Evolutionary conservation across 1,284 basidiomycete genomes (phyloP).

Genomic region (Sanghuangporus weigelae): DNA sequence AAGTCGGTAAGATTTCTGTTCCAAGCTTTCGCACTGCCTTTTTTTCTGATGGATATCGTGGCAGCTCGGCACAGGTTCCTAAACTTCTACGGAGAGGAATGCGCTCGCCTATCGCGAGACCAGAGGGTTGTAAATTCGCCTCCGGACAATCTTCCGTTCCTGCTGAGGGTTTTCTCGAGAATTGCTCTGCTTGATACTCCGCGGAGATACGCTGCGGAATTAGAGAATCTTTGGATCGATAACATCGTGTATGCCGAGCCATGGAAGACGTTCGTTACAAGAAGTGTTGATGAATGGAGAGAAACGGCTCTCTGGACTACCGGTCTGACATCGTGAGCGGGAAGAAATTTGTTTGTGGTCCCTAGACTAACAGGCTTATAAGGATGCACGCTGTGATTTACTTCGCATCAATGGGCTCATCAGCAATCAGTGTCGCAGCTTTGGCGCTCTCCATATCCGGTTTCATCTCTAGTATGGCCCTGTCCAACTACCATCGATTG

Average conservation of each 20-base stretch:
- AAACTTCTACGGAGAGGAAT: conserved; percentile 18
- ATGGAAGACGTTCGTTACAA: conserved; percentile 27
- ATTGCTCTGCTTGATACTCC: conserved; percentile 28
- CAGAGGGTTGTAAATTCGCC: not conserved
- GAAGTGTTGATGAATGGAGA: conserved; percentile 27
- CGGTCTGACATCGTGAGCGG: conserved; percentile 4
- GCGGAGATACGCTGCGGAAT: conserved; percentile 19
- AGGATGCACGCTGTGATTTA: conserved; percentile 14
- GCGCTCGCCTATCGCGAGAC: conserved; percentile 17
- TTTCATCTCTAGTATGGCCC: conserved; percentile 7
- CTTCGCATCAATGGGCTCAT: not conserved
- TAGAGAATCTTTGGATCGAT: conserved; percentile 29
- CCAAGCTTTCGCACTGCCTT: not conserved
- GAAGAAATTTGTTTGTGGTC: not conserved
- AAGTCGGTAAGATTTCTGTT: conserved; percentile 14
- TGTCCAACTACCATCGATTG: conserved; percentile 5
- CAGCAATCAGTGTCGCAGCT: conserved; percentile 2
- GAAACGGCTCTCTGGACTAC: conserved; percentile 9
- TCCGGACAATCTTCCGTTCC: conserved; percentile 2
- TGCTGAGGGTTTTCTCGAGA: conserved; percentile 6
- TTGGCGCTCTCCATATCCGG: conserved; percentile 11
- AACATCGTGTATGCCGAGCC: conserved; percentile 30
- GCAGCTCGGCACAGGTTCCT: conserved; percentile 26
- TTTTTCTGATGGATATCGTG: conserved; percentile 18
- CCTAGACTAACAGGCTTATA: not conserved